These are phyloP conservation scores for Fragaria nilgerrensis DNA, from an alignment of 306 rosid genomes.

Conservation along the genomic window DNA sequence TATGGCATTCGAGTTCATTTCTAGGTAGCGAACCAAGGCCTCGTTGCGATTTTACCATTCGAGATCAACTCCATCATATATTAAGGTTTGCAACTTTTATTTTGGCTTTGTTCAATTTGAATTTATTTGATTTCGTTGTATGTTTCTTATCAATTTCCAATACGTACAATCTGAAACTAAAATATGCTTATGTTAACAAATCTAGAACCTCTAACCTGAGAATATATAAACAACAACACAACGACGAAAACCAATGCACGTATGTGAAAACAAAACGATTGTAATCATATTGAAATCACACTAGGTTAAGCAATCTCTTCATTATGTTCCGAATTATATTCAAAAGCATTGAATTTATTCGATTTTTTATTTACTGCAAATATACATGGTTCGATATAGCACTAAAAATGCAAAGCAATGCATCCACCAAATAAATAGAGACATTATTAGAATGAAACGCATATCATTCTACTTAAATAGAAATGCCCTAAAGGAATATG, in stretches of 20 bases:
- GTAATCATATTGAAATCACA: background rate
- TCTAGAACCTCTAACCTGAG: background rate
- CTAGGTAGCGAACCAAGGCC: background rate
- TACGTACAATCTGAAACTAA: background rate
- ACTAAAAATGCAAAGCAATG: no score
- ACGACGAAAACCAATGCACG: background rate
- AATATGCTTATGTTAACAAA: background rate
- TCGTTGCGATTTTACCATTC: background rate
- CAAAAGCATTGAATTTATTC: no score
- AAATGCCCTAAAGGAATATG: no score
- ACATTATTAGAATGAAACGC: no score
- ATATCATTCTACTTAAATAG: no score
- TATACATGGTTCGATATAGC: no score
- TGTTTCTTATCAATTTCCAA: background rate
- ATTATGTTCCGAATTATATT: no score
- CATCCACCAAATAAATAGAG: no score
- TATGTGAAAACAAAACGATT: background rate
- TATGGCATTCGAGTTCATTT: background rate
- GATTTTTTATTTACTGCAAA: no score
- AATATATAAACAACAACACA: background rate
- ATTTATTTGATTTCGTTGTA: background rate
- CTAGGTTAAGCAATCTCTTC: background rate
- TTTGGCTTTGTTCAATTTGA: background rate
- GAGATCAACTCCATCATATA: background rate
- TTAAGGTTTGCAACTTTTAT: background rate